Conservation (phyloP, 768 basidiomycete genomes). For the Naganishia vishniacii region DNA sequence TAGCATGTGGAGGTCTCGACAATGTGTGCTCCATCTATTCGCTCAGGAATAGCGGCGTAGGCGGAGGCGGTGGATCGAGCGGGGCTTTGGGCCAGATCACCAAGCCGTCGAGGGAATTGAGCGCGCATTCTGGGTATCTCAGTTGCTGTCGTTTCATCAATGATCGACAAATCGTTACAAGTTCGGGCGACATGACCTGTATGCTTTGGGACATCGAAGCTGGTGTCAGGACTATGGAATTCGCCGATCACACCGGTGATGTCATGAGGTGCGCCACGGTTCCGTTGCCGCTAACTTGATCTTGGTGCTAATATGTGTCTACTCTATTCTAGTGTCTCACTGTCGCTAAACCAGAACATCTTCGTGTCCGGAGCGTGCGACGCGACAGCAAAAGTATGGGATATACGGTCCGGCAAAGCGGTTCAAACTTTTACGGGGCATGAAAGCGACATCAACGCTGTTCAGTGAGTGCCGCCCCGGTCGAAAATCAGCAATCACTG, state of each 20-base stretch:
- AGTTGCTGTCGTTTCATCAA: slow-evolving; percentile 98
- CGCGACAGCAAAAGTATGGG: slow-evolving; percentile 97
- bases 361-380: slow-evolving; percentile 99
- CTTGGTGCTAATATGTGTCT: background rate
- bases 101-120: slow-evolving; percentile 87
- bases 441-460: slow-evolving; percentile 98
- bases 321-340: slow-evolving; percentile 68
- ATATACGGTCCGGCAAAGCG: slow-evolving; percentile 93
- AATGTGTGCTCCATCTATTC: slow-evolving; percentile 99
- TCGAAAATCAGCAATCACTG: background rate
- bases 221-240: slow-evolving; percentile 94
- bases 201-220: slow-evolving; percentile 99
- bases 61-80: slow-evolving; percentile 52
- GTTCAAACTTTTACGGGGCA: slow-evolving; percentile 98
- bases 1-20: slow-evolving; percentile 97
- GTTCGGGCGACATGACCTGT: slow-evolving; percentile 98
- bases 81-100: slow-evolving; percentile 51
- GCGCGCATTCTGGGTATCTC: slow-evolving; percentile 96
- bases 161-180: slow-evolving; percentile 96
- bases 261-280: slow-evolving; percentile 80
- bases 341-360: slow-evolving; percentile 85
- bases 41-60: slow-evolving; percentile 55
- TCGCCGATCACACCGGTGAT: slow-evolving; percentile 98
- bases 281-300: background rate
- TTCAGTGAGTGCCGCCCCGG: slow-evolving; percentile 71